phyloP scores from a whole-genome alignment of 1,284 basidiomycete genomes.

The Cystobasidiaceae sp. region DNA sequence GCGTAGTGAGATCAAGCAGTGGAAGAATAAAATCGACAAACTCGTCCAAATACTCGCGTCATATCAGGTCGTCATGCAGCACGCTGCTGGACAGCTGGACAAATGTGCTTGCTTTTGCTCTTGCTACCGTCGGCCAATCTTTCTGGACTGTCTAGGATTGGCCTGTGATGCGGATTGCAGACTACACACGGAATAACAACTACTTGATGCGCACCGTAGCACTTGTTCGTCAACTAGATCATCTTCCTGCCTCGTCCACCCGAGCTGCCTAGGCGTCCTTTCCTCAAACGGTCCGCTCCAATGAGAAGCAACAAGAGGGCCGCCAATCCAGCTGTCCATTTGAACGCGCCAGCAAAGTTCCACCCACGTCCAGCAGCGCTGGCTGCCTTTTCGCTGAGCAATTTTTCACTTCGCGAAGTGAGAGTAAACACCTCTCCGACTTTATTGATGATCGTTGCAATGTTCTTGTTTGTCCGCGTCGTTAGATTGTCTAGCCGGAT shows the following conservation, averaged over 20 bases:
- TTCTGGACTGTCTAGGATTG: too few relatives aligned
- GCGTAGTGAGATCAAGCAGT: too few relatives aligned
- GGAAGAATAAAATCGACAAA: too few relatives aligned
- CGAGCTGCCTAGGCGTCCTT: neutral
- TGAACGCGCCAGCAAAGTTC: neutral
- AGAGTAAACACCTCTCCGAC: slow-evolving; percentile 27
- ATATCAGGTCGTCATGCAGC: too few relatives aligned
- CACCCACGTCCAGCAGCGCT: neutral
- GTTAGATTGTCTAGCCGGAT: slow-evolving; percentile 8
- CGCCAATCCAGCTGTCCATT: slow-evolving; percentile 11
- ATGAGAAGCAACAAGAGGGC: neutral
- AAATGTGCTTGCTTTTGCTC: too few relatives aligned
- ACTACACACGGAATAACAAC: too few relatives aligned
- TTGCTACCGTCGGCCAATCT: too few relatives aligned
- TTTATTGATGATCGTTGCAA: slow-evolving; percentile 2
- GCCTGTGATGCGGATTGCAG: too few relatives aligned
- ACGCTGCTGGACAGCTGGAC: too few relatives aligned
- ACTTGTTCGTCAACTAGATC: slow-evolving; percentile 17
- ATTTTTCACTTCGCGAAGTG: neutral
- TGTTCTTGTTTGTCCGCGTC: slow-evolving; percentile 10
- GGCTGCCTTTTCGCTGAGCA: neutral
- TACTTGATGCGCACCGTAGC: too few relatives aligned
- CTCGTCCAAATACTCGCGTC: too few relatives aligned
- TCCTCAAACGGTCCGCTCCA: neutral
- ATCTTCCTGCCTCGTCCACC: slow-evolving; percentile 22